A percentile compares a stretch with the other conserved stretches of the same genome.
These are phyloP conservation scores for Rhizophlyctis rosea DNA, from an alignment of 192 early-diverging fungal species.

Conservation along the genomic window DNA sequence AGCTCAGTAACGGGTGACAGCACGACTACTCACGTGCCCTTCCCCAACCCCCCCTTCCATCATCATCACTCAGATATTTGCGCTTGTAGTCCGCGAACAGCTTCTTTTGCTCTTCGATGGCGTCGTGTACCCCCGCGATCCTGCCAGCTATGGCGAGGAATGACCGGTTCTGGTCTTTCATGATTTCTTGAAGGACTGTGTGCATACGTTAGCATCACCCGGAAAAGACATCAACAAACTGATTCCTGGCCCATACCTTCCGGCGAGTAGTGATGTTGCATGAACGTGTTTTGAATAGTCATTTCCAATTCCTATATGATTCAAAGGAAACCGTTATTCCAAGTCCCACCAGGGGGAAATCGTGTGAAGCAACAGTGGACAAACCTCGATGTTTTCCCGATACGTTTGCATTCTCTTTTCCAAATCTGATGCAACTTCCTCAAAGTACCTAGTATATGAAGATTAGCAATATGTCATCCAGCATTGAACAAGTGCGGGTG, in stretches of 20 bases:
- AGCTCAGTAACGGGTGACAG: too few relatives aligned
- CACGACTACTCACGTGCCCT: too few relatives aligned
- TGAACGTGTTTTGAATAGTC: conserved; percentile 12
- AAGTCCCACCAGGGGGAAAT: too few relatives aligned
- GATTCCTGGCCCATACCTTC: conserved; percentile 6
- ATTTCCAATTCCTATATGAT: conserved; percentile 18
- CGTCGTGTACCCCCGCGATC: conserved; percentile 22
- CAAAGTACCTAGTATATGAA: conserved; percentile 31
- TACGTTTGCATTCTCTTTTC: conserved; percentile 39
- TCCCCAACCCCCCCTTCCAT: too few relatives aligned
- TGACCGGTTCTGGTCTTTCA: conserved; percentile 20
- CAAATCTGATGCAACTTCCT: conserved; percentile 28
- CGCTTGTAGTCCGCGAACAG: conserved; percentile 1
- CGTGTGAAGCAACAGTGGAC: background rate
- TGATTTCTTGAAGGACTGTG: conserved; percentile 24
- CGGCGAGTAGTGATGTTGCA: conserved; percentile 15
- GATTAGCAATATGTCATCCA: background rate
- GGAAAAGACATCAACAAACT: background rate
- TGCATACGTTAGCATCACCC: background rate
- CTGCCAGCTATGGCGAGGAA: conserved; percentile 20
- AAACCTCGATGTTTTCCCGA: conserved; percentile 37
- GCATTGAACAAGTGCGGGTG: background rate
- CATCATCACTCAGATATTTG: conserved; percentile 11
- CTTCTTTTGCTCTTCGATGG: conserved; percentile 6
- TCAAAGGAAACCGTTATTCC: too few relatives aligned